Evolutionary conservation across 1,139 yeast genomes (phyloP), one percentile per base, ranked within the genome.

Genomic region (Pichia kudriavzevii): DNA sequence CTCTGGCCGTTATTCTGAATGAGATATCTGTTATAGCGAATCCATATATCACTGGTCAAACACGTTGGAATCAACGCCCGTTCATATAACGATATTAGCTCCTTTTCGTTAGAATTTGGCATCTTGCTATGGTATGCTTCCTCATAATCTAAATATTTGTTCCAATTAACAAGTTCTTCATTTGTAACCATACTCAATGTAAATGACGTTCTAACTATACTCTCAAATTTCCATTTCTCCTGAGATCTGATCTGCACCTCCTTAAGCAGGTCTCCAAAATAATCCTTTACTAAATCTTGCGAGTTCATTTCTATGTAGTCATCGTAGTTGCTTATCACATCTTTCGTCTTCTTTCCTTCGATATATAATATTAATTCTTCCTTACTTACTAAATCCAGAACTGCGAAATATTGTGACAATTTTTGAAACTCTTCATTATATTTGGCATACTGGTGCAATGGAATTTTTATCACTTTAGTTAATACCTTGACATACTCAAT

Each of bases 401-500:
- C 41, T 2, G 56, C 46, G 35, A 61, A 67, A 16, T 57, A 52
- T 32, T 64, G 60, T 29, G 58, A 59, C 10, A 73, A 53, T 18
- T 67, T 68, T 22, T 60, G 53, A 43, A 73, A 76, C 22, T 65
- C 64, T 32, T 69, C 69, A 46, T 69, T 75, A 51, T 76, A 80
- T 44, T 66, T 72, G 0, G 88, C 74, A 52, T 81, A 80, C 47
- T 79, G 83, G 55, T 81, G 80, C 22, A 79, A 56, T 0, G 93
- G 91, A 2, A 78, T 59, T 13, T 50, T 52, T 7, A 74, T 59
- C 8, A 77, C 58, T 34, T 60, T 58, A 26, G 65, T 47, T 41
- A 75, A 66, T 2, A 74, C 48, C 6, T 48, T 43, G 5, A 67
- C 47, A 7, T 69, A 52, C 12, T 51, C 53, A 24, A 47, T 46